Conservation (phyloP, 208 protist genomes). For the Leishmania aethiopica region DNA sequence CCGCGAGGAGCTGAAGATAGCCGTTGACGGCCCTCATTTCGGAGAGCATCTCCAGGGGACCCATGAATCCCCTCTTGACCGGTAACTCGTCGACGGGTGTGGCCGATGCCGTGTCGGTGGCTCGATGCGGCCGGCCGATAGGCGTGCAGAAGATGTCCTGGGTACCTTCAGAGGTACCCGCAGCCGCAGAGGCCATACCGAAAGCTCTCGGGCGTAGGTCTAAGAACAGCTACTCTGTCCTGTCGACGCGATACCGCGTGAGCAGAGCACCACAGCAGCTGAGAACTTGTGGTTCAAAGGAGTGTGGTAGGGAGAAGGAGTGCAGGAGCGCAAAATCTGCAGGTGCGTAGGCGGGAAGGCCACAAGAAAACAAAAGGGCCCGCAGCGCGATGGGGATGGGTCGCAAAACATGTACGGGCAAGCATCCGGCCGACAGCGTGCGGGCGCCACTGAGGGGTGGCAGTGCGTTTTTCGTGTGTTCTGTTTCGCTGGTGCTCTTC, state of each 20-base stretch:
- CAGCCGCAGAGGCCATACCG: neutral
- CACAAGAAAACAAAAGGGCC: neutral
- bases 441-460: neutral
- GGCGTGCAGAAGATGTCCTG: neutral
- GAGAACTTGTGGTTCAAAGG: neutral
- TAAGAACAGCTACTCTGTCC: neutral
- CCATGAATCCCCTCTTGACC: neutral
- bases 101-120: neutral
- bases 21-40: conserved; percentile 2
- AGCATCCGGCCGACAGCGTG: neutral
- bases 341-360: neutral
- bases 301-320: neutral
- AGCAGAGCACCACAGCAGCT: neutral
- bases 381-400: neutral
- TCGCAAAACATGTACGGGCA: neutral
- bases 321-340: neutral
- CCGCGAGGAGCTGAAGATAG: neutral
- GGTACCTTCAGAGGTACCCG: neutral
- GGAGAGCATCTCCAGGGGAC: neutral
- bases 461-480: neutral
- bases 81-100: neutral
- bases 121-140: neutral
- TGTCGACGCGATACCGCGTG: neutral
- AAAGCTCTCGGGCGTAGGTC: neutral
- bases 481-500: neutral